Conservation (phyloP, 148 eudicot genomes). For the Euryodendron excelsum region DNA sequence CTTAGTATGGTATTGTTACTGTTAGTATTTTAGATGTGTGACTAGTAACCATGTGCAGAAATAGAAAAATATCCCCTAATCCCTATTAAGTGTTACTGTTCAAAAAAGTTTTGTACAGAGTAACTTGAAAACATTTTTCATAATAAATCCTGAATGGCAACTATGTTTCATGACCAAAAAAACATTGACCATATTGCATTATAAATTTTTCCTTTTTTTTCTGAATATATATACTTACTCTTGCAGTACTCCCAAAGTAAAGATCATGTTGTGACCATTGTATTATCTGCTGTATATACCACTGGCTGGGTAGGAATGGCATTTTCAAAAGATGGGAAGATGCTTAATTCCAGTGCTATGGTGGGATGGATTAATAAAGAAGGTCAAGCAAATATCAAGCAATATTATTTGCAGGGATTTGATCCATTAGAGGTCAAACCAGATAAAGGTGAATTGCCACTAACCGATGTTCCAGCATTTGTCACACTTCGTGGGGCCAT, state of each 20-base stretch:
- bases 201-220: neutral
- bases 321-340: constrained; percentile 83
- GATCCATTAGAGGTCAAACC: constrained; percentile 50
- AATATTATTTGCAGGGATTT: constrained; percentile 59
- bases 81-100: neutral
- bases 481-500: constrained; percentile 65
- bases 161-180: neutral
- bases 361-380: constrained; percentile 81
- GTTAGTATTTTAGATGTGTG: neutral
- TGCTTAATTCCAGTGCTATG: constrained; percentile 85
- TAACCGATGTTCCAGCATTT: constrained; percentile 63
- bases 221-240: neutral
- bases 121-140: neutral
- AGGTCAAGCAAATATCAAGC: constrained; percentile 67
- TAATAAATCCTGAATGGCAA: neutral
- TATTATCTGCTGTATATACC: constrained; percentile 79
- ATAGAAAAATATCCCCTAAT: neutral
- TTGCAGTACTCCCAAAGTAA: constrained; percentile 77
- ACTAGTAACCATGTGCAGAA: neutral
- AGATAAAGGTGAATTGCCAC: constrained; percentile 72
- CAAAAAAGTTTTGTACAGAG: neutral
- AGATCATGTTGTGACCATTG: constrained; percentile 63
- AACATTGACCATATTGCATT: neutral
- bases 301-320: constrained; percentile 96
- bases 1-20: neutral